A percentile compares a stretch with the other conserved stretches of the same genome.
These are phyloP conservation scores for Leccinum barrowsii DNA, from an alignment of 768 basidiomycete genomes.

Conservation along the genomic window DNA sequence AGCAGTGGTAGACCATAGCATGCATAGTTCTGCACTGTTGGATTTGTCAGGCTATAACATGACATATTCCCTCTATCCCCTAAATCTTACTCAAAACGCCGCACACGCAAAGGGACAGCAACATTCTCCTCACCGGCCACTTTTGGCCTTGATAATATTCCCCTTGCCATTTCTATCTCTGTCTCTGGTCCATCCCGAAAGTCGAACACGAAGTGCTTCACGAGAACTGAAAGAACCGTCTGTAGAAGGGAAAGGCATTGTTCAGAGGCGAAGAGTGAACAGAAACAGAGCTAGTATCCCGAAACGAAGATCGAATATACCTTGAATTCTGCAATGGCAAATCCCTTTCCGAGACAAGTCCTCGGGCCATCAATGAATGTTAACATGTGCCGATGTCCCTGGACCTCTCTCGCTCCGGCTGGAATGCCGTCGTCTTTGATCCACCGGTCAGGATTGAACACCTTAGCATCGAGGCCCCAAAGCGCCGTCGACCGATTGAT, in stretches of 20 bases:
- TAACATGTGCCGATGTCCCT: conserved; percentile 48
- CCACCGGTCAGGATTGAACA: conserved; percentile 67
- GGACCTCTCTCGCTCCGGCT: conserved; percentile 38
- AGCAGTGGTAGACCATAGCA: no score
- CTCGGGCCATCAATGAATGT: conserved; percentile 53
- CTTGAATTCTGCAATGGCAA: conserved; percentile 24
- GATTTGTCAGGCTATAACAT: no score
- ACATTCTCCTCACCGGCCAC: conserved; percentile 24
- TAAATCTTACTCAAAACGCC: conserved; percentile 5
- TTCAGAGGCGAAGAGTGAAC: not conserved
- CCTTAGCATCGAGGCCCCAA: conserved; percentile 60
- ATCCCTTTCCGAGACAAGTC: conserved; percentile 28
- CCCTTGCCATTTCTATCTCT: conserved; percentile 7
- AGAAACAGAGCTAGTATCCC: not conserved
- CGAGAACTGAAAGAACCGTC: conserved; percentile 43
- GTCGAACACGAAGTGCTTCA: conserved; percentile 30
- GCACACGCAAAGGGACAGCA: conserved; percentile 4
- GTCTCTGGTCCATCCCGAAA: conserved; percentile 19
- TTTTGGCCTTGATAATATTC: conserved; percentile 20
- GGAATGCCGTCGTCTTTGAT: conserved; percentile 33
- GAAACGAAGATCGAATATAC: conserved; percentile 8
- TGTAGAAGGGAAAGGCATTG: conserved; percentile 8
- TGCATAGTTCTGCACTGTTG: no score
- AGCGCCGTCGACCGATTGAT: conserved; percentile 50
- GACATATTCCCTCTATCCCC: not conserved